Conservation (phyloP, 2,329 filamentous ascomycete species). For the Phialophora chinensis region DNA sequence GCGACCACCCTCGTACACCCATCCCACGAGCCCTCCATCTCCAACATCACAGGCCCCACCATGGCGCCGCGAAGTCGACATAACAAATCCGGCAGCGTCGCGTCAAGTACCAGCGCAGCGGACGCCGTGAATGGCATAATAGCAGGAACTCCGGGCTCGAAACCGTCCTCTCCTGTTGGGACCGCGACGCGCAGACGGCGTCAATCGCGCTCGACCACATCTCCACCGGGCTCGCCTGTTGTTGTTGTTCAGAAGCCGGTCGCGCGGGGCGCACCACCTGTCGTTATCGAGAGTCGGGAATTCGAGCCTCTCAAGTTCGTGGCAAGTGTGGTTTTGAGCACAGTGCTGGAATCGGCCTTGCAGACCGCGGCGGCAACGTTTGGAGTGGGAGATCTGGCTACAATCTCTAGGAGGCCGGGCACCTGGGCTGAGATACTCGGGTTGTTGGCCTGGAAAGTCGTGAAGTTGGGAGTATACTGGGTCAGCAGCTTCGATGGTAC, state of each 20-base stretch:
- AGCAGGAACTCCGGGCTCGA: slow-evolving; percentile 18
- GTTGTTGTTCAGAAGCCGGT: slow-evolving; percentile 19
- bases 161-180: slow-evolving; percentile 17
- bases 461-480: slow-evolving; percentile 76
- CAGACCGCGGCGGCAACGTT: slow-evolving; percentile 67
- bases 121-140: slow-evolving; percentile 16
- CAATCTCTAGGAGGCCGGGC: slow-evolving; percentile 68
- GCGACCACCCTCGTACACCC: slow-evolving; percentile 31
- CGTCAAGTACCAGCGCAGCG: slow-evolving; percentile 23
- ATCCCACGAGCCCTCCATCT: slow-evolving; percentile 26
- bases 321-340: slow-evolving; percentile 57
- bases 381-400: slow-evolving; percentile 69
- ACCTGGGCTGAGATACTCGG: slow-evolving; percentile 66
- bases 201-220: slow-evolving; percentile 23
- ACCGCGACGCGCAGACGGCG: slow-evolving; percentile 22
- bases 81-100: slow-evolving; percentile 30
- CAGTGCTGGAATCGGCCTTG: slow-evolving; percentile 68
- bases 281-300: background rate
- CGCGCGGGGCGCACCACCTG: background rate
- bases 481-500: slow-evolving; percentile 70
- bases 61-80: slow-evolving; percentile 33
- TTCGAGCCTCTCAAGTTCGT: slow-evolving; percentile 49
- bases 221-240: slow-evolving; percentile 22
- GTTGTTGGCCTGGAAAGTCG: slow-evolving; percentile 62
- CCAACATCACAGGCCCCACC: slow-evolving; percentile 10